Conservation (phyloP, 2,329 filamentous ascomycete species). For the Paecilomyces sp. region DNA sequence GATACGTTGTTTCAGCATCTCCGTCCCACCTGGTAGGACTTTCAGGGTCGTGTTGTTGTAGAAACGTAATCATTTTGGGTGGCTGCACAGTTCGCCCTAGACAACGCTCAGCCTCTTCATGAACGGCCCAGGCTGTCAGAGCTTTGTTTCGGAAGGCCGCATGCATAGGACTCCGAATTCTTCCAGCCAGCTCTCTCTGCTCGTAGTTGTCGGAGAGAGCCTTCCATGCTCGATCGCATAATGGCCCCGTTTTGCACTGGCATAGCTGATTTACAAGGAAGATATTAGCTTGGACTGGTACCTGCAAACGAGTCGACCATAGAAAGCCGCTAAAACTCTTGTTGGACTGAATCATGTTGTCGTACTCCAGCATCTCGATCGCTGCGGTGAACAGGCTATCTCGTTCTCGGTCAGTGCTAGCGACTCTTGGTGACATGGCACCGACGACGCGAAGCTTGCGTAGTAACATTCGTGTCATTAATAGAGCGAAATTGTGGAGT, state of each 20-base stretch:
- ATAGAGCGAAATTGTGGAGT: constrained; percentile 51
- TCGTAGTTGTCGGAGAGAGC: constrained; percentile 51
- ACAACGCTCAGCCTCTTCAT: constrained; percentile 42
- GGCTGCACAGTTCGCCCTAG: constrained; percentile 28
- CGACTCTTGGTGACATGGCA: constrained; percentile 6
- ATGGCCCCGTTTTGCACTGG: constrained; percentile 45
- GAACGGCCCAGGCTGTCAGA: constrained; percentile 57
- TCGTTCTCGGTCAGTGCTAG: constrained; percentile 30
- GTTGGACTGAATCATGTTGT: constrained; percentile 49
- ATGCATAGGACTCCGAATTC: constrained; percentile 51
- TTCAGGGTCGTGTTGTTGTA: background rate
- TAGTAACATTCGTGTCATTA: constrained; percentile 50
- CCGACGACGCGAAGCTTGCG: constrained; percentile 29
- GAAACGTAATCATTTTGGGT: background rate
- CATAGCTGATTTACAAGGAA: constrained; percentile 53
- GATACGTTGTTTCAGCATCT: background rate
- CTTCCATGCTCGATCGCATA: constrained; percentile 54
- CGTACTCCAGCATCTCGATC: constrained; percentile 53
- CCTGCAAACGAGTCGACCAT: constrained; percentile 55
- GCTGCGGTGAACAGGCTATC: constrained; percentile 50
- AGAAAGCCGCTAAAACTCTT: constrained; percentile 47
- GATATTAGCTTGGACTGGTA: constrained; percentile 56
- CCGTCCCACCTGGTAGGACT: background rate
- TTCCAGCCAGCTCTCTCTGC: constrained; percentile 42
- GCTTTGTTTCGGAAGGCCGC: constrained; percentile 52